Base-by-base conservation (phyloP, 352 stramenopile species). In the Globisporangium nagaii region DNA sequence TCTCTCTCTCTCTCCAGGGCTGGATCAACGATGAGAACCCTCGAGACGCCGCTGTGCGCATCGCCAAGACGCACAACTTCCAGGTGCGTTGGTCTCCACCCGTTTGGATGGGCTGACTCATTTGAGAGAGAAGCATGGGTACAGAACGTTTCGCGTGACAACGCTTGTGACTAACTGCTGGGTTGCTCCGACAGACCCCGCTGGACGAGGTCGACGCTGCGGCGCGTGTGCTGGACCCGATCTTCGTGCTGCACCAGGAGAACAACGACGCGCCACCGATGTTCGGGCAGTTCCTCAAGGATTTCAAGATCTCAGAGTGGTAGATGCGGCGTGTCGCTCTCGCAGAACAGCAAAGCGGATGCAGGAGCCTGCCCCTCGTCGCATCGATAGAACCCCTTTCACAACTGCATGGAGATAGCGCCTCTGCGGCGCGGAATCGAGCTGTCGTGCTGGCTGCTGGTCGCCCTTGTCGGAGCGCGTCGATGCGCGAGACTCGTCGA, bases 21-120 rank as follows among this genome's bases (percentile, higher is more conserved):
- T 98, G 94, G 94, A 97, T 98, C 65, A 98, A 98, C 65, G 92
- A 98, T 65, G 94, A 98, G 64, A 97, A 98, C 73, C 94, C 94
- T 34, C 71, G 93, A n/a, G 86, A 97, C 30, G 76, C 86, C 39
- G 93, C 95, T 24, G 83, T 70, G 51, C 88, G 86, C 35, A 98
- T 95, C 58, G 91, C 90, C 3, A 73, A 84, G 56, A 84, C 63
- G 1, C 96, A 98, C 79, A 85, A 96, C 51, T 98, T 98, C 72
- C 93, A 84, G 66, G 74, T 84, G 62, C 30, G 24, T 31, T 17
- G 52, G 12, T n/a, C 27, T 24, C n/a, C 5, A 4, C 13, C 3
- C n/a, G 9, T 15, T 19, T 27, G 11, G 4, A 20, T 1, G n/a
- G 17, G 37, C 37, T 44, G 37, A n/a, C n/a, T n/a, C n/a, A n/a